Evolutionary conservation across 306 rosid species (phyloP).

Genomic region (Rosa persica): DNA sequence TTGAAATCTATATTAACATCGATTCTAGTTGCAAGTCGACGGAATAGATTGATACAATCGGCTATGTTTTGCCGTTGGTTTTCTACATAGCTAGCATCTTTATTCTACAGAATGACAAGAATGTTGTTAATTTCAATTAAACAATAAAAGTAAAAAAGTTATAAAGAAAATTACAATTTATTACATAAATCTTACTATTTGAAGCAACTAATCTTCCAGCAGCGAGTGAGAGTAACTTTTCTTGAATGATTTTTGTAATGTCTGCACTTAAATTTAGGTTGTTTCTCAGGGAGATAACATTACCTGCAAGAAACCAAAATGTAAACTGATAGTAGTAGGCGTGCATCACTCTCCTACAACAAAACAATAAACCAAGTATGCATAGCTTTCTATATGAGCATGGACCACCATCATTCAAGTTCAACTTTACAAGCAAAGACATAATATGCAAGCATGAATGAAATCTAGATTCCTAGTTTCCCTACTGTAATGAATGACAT

Average conservation of each 20-base stretch:
- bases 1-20: conserved; percentile 91
- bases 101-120: conserved; percentile 52
- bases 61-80: conserved; percentile 95
- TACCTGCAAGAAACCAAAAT: conserved; percentile 62
- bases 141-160: conserved; percentile 10
- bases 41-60: conserved; percentile 95
- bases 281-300: conserved; percentile 80
- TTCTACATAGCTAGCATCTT: conserved; percentile 80
- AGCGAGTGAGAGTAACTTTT: conserved; percentile 83
- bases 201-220: conserved; percentile 90
- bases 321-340: neutral
- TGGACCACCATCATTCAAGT: neutral
- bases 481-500: neutral
- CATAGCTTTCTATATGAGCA: neutral
- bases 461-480: neutral
- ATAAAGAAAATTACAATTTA: conserved; percentile 15
- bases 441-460: neutral
- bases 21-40: conserved; percentile 95
- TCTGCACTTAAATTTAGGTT: conserved; percentile 74
- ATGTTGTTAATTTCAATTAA: conserved; percentile 20
- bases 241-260: conserved; percentile 80
- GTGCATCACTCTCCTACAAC: neutral
- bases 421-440: neutral
- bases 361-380: neutral
- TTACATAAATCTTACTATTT: conserved; percentile 77